Evolutionary conservation across 2,329 filamentous ascomycete genomes (phyloP).

Genomic region (Phoma herbarum): DNA sequence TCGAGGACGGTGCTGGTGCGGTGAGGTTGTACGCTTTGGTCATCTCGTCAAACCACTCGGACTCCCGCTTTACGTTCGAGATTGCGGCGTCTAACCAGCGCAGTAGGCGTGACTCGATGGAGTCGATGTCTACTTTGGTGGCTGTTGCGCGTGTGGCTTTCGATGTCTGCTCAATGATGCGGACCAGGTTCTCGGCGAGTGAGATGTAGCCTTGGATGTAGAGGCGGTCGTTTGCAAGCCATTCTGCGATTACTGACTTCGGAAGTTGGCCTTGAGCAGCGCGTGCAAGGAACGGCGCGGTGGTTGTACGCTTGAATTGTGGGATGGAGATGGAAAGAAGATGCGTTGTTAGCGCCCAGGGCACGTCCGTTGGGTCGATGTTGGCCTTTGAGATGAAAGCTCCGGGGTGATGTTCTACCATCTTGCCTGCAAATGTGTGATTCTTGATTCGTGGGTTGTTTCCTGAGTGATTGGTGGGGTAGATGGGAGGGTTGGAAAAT

Average conservation of each 20-base stretch:
- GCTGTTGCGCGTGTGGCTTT: conserved; percentile 26
- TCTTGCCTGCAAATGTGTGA: background rate
- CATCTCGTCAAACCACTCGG: conserved; percentile 44
- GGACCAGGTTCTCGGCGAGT: conserved; percentile 36
- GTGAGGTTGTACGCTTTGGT: conserved; percentile 35
- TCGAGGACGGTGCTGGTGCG: background rate
- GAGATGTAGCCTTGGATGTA: conserved; percentile 47
- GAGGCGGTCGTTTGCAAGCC: conserved; percentile 47
- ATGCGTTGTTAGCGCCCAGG: conserved; percentile 43
- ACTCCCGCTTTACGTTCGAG: conserved; percentile 45
- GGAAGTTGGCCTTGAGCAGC: conserved; percentile 45
- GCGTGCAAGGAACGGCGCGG: conserved; percentile 40
- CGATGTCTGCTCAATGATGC: conserved; percentile 25
- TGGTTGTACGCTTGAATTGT: conserved; percentile 43
- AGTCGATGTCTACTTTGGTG: conserved; percentile 24
- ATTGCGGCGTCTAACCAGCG: conserved; percentile 45
- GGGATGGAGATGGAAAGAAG: conserved; percentile 38
- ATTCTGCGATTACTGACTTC: conserved; percentile 42
- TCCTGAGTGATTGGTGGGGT: conserved; percentile 13
- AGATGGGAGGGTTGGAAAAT: conserved; percentile 8
- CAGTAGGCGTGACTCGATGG: conserved; percentile 35
- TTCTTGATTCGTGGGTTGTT: conserved; percentile 4
- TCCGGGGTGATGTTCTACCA: conserved; percentile 32
- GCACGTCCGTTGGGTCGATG: conserved; percentile 31
- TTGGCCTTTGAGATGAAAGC: conserved; percentile 26